Percentiles rank a stretch among this genome's conserved stretches.
Conservation (phyloP, 2,329 filamentous ascomycete genomes). For the Exophiala spinifera region DNA sequence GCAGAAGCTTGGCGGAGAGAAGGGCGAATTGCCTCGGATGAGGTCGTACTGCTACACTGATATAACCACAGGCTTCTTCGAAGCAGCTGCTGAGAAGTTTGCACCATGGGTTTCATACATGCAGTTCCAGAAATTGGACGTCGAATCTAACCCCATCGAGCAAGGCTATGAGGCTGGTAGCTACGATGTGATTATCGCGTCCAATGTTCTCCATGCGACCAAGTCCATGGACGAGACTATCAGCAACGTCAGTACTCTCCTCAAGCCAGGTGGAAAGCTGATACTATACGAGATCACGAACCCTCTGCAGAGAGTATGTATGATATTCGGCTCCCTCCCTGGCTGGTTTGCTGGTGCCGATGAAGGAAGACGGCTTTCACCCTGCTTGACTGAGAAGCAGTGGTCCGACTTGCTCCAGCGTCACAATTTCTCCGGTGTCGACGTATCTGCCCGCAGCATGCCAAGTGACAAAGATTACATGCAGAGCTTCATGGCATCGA, state of each 20-base stretch:
- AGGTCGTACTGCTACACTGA: slow-evolving; percentile 10
- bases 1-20: slow-evolving; percentile 12
- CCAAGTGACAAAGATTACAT: background rate
- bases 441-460: slow-evolving; percentile 14
- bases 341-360: slow-evolving; percentile 40
- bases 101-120: slow-evolving; percentile 3
- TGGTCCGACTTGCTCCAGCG: slow-evolving; percentile 31
- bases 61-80: slow-evolving; percentile 8
- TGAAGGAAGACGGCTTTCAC: slow-evolving; percentile 26
- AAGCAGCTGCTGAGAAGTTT: slow-evolving; percentile 5
- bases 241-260: slow-evolving; percentile 29
- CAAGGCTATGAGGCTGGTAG: slow-evolving; percentile 18
- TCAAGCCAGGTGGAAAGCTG: slow-evolving; percentile 33
- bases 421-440: slow-evolving; percentile 31
- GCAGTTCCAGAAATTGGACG: slow-evolving; percentile 8
- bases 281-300: slow-evolving; percentile 29
- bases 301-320: slow-evolving; percentile 1
- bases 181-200: slow-evolving; percentile 36
- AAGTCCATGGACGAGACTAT: slow-evolving; percentile 30
- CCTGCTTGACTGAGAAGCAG: background rate
- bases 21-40: slow-evolving; percentile 1
- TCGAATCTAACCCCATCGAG: slow-evolving; percentile 2
- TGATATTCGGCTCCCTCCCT: slow-evolving; percentile 37
- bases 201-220: slow-evolving; percentile 34
- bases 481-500: slow-evolving; percentile 6